A percentile compares a stretch with the other conserved stretches of the same genome.
These are phyloP conservation scores for Botryosphaeria dothidea DNA, from an alignment of 2,329 filamentous ascomycete species.

Conservation along the genomic window DNA sequence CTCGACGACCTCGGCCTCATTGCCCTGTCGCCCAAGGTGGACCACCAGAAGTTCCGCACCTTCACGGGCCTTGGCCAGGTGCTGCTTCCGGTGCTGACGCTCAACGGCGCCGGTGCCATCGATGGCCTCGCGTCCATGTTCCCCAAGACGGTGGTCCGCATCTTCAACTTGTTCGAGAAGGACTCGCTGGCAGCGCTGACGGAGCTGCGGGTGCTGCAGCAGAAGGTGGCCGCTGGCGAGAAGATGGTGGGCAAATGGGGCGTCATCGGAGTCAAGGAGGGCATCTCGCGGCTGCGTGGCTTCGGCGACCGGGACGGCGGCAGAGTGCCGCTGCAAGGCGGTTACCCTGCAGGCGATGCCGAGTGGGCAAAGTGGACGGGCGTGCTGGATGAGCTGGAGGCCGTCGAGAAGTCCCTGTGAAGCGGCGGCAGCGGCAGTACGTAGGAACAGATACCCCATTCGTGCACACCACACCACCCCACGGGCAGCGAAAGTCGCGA, in stretches of 20 bases:
- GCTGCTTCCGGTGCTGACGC: slow-evolving; percentile 58
- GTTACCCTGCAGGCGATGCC: slow-evolving; percentile 7
- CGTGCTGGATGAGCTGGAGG: slow-evolving; percentile 18
- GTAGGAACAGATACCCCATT: background rate
- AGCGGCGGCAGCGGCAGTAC: background rate
- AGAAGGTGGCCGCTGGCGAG: slow-evolving; percentile 58
- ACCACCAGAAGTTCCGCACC: slow-evolving; percentile 55
- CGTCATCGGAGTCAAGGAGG: slow-evolving; percentile 63
- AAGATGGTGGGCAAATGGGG: slow-evolving; percentile 59
- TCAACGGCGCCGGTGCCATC: slow-evolving; percentile 62
- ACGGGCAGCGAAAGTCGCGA: background rate
- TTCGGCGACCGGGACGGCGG: slow-evolving; percentile 58
- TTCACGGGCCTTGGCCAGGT: slow-evolving; percentile 65
- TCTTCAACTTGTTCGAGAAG: slow-evolving; percentile 48
- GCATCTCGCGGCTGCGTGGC: slow-evolving; percentile 53
- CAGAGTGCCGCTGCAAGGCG: slow-evolving; percentile 47
- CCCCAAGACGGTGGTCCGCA: slow-evolving; percentile 57
- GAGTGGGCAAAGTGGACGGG: slow-evolving; percentile 19
- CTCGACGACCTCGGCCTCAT: slow-evolving; percentile 60
- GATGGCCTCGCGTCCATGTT: slow-evolving; percentile 64
- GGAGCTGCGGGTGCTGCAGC: slow-evolving; percentile 57
- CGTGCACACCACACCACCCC: slow-evolving; percentile 9
- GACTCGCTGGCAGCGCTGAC: slow-evolving; percentile 32
- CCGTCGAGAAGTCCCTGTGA: slow-evolving; percentile 17
- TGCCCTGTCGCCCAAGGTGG: slow-evolving; percentile 55